phyloP scores from a whole-genome alignment of 495 filamentous ascomycete genomes.

The Talaromyces wortmannii region DNA sequence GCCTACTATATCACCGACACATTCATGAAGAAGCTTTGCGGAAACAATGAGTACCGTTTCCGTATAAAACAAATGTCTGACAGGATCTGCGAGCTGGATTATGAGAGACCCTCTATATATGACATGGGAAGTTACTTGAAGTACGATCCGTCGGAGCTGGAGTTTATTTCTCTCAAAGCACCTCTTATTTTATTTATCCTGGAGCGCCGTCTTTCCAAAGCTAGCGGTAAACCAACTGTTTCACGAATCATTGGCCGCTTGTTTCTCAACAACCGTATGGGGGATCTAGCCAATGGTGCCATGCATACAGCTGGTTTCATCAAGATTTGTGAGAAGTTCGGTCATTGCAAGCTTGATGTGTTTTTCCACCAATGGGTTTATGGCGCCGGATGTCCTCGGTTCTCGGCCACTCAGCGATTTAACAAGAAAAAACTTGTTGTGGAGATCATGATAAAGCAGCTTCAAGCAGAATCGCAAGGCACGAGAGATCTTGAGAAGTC shows the following conservation, averaged over 20 bases:
- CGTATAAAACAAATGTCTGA: constrained; percentile 85
- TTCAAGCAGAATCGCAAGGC: constrained; percentile 50
- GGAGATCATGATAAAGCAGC: constrained; percentile 84
- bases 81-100: constrained; percentile 71
- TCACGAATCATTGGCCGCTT: constrained; percentile 77
- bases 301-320: constrained; percentile 71
- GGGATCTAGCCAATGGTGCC: constrained; percentile 62
- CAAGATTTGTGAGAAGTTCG: constrained; percentile 75
- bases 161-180: constrained; percentile 89
- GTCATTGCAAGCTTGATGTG: constrained; percentile 72
- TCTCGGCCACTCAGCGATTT: constrained; percentile 79
- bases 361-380: constrained; percentile 95
- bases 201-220: constrained; percentile 82
- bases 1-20: constrained; percentile 89
- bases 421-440: constrained; percentile 97
- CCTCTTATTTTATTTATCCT: constrained; percentile 89
- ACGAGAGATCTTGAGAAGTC: constrained; percentile 51
- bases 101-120: constrained; percentile 73
- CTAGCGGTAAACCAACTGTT: constrained; percentile 74
- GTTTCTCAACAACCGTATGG: constrained; percentile 74
- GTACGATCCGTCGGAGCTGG: constrained; percentile 73
- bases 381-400: constrained; percentile 78
- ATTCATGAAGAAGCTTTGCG: constrained; percentile 82
- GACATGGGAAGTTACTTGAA: constrained; percentile 70
- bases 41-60: constrained; percentile 90